Evolutionary conservation across 2,329 filamentous ascomycete species (phyloP).

Genomic region (Fusarium xylarioides): DNA sequence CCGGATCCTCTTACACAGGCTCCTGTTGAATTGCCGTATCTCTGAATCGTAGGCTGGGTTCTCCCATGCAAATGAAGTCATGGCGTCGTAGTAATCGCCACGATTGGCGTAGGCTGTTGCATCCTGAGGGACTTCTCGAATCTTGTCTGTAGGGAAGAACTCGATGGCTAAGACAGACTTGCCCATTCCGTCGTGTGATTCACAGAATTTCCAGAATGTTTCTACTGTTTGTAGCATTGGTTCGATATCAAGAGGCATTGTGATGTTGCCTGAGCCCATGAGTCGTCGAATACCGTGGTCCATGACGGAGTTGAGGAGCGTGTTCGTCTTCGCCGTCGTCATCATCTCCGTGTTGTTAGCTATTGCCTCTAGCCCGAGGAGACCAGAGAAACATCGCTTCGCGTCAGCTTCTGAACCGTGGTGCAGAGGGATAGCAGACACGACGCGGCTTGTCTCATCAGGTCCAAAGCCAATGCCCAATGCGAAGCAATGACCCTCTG

Average conservation of each 20-base stretch:
- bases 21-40: slow-evolving; percentile 51
- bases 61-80: slow-evolving; percentile 53
- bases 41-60: slow-evolving; percentile 48
- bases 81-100: slow-evolving; percentile 54
- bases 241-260: slow-evolving; percentile 49
- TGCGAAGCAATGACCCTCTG: slow-evolving; percentile 37
- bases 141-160: slow-evolving; percentile 52
- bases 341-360: slow-evolving; percentile 27
- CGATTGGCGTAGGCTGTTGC: slow-evolving; percentile 58
- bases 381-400: slow-evolving; percentile 30
- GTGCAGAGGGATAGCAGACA: slow-evolving; percentile 37
- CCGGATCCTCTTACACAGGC: slow-evolving; percentile 42
- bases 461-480: slow-evolving; percentile 36
- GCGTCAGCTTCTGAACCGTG: slow-evolving; percentile 30
- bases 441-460: slow-evolving; percentile 17
- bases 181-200: slow-evolving; percentile 31
- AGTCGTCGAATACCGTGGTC: slow-evolving; percentile 40
- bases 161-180: slow-evolving; percentile 50
- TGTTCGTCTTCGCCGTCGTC: slow-evolving; percentile 35
- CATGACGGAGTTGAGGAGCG: slow-evolving; percentile 38
- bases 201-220: slow-evolving; percentile 42
- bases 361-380: slow-evolving; percentile 20
- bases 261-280: slow-evolving; percentile 39
- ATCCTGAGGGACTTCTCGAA: slow-evolving; percentile 46
- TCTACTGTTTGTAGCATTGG: slow-evolving; percentile 41